Base-by-base conservation (phyloP, 1,284 basidiomycete genomes). In the Fomitopsis palustris region DNA sequence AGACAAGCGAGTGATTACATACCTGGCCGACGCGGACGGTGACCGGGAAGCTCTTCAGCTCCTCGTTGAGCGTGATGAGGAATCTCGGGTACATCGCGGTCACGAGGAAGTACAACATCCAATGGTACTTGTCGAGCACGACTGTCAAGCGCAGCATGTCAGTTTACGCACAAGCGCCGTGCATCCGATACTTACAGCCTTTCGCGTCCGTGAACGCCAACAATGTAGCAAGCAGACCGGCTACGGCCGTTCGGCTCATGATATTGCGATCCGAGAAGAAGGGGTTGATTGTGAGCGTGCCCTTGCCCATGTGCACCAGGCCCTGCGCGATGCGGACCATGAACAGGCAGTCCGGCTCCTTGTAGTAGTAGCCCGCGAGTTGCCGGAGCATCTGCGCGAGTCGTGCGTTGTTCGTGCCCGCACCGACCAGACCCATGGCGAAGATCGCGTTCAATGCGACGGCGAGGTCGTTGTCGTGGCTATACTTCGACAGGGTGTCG, bases 401-500 rank as follows among this genome's bases (percentile, higher is more conserved):
- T 49, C 96, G 88, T 3, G 97, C 97, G 67, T 99, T 99, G 79
- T 99, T 99, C 31, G 96, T 96, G 38, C 97, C 97, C 0, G 96
- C 96, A 35, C 97, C 97, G 55, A 99, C 92, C 19, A 99, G 83
- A 67, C 97, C 97, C 96, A 99, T 99, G 2, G 96, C 96, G 65
- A 99, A 90, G 74, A 99, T 99, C 27, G 97, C 93, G 70, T 98
- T 99, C 59, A 96, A 84, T 0, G 96, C 97, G 16, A 99, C 97
- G 58, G 88, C 85, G 38, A 98, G 87, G 75, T 99, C 97, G 70
- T 92, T 96, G 80, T 99, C 97, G 80, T 99, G 97, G 65, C 95
- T 97, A 79, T 99, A 99, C 74, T 97, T 98, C n/a, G 96, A 98
- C 7, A 99, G 86, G 0, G 95, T 98, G 75, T 99, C 97, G 65